A percentile compares a stretch with the other conserved stretches of the same genome.
Evolutionary conservation across 805 yeast genomes (phyloP).

Genomic region (Teunomyces gatunensis): DNA sequence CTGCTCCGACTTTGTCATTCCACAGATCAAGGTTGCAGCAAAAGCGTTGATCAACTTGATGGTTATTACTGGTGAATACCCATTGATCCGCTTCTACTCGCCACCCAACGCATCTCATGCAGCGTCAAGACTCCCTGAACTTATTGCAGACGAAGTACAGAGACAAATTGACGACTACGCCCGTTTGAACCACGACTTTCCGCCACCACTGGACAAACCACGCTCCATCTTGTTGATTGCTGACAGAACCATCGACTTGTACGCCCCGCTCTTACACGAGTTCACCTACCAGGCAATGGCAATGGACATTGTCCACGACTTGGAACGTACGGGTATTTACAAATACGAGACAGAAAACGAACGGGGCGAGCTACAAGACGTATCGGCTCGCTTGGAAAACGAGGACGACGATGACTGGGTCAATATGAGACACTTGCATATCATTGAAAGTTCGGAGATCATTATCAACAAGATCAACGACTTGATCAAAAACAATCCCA

Average conservation of each 20-base stretch:
- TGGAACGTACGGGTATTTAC: conserved; percentile 44
- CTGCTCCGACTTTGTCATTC: conserved; percentile 59
- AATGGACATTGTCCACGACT: conserved; percentile 59
- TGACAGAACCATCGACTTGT: conserved; percentile 81
- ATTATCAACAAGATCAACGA: conserved; percentile 59
- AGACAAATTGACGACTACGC: conserved; percentile 71
- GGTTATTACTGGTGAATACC: conserved; percentile 82
- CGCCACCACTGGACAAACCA: conserved; percentile 52
- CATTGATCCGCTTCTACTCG: conserved; percentile 72
- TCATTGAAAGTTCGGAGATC: conserved; percentile 67
- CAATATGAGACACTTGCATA: conserved; percentile 68
- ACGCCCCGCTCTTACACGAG: conserved; percentile 84
- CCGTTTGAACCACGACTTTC: conserved; percentile 60
- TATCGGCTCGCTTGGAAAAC: conserved; percentile 44
- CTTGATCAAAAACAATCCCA: conserved; percentile 68
- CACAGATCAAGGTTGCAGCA: conserved; percentile 59
- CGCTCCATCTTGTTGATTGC: conserved; percentile 71
- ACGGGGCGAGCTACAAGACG: conserved; percentile 31
- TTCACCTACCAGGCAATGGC: conserved; percentile 91
- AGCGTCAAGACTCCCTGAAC: conserved; percentile 59
- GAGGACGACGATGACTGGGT: conserved; percentile 75
- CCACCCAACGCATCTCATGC: conserved; percentile 48
- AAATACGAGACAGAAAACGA: conserved; percentile 57
- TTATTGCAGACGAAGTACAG: conserved; percentile 74
- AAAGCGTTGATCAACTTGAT: conserved; percentile 67